phyloP scores from a whole-genome alignment of 164 flowering plant species.

The Magnolia changhungtana region DNA sequence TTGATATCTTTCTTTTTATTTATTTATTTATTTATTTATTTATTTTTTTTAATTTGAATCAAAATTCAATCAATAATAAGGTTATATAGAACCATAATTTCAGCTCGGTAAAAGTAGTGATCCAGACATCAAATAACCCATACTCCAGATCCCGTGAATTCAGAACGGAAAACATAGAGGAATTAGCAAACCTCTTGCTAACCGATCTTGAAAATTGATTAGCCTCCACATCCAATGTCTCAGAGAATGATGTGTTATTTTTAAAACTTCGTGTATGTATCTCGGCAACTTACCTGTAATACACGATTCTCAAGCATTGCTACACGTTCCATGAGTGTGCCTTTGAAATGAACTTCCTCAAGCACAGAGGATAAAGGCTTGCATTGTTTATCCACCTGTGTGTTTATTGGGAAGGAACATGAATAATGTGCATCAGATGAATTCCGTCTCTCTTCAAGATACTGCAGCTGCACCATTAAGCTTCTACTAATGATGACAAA shows the following conservation, averaged over 20 bases:
- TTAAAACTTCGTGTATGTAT: neutral
- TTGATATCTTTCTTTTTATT: too few species aligned
- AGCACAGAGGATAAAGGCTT: conserved; percentile 40
- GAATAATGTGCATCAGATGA: conserved; percentile 17
- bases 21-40: too few species aligned
- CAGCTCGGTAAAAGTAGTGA: too few species aligned
- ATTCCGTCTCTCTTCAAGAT: conserved; percentile 42
- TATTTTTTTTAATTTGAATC: too few species aligned
- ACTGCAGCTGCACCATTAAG: conserved; percentile 31
- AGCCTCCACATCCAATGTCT: neutral
- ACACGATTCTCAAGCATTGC: conserved; percentile 43
- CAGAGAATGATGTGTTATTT: neutral
- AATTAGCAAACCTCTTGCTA: neutral
- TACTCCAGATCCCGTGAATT: too few species aligned
- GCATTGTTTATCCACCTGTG: conserved; percentile 18
- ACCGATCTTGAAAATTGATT: neutral
- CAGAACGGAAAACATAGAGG: too few species aligned
- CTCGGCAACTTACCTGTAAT: conserved; percentile 32
- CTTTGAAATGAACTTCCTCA: conserved; percentile 52
- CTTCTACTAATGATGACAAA: neutral
- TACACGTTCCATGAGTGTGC: conserved; percentile 45
- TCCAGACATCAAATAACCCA: too few species aligned
- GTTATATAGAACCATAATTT: too few species aligned
- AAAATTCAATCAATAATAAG: too few species aligned
- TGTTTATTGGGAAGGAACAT: conserved; percentile 3